These are phyloP conservation scores for Rostrohypoxylon terebratum DNA, from an alignment of 495 filamentous ascomycete species.

Conservation along the genomic window DNA sequence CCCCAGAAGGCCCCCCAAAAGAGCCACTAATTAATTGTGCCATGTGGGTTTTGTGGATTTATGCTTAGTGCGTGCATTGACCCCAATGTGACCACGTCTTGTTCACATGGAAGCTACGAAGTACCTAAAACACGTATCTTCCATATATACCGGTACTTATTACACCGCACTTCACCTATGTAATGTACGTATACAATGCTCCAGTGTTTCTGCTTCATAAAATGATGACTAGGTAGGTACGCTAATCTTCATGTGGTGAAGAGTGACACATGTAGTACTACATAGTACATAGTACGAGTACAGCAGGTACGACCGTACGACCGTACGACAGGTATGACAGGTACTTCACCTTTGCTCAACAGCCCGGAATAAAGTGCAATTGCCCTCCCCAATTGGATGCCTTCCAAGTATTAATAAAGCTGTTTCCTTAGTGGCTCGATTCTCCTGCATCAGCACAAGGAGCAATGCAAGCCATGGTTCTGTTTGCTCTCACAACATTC, in stretches of 20 bases:
- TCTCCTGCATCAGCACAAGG: slow-evolving; percentile 26
- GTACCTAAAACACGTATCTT: neutral
- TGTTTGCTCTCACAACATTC: slow-evolving; percentile 20
- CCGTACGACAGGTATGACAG: neutral
- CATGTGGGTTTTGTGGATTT: slow-evolving; percentile 28
- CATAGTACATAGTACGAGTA: neutral
- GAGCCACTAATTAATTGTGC: slow-evolving; percentile 31
- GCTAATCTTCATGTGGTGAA: neutral
- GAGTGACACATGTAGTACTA: no score
- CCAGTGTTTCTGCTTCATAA: slow-evolving; percentile 1
- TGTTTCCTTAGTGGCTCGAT: slow-evolving; percentile 32
- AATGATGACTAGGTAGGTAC: neutral
- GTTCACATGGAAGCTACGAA: neutral
- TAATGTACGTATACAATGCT: no score
- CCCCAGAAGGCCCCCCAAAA: neutral
- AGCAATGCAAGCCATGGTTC: slow-evolving; percentile 27
- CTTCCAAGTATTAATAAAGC: slow-evolving; percentile 3
- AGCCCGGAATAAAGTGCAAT: slow-evolving; percentile 5
- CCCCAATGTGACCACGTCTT: neutral
- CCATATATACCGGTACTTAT: slow-evolving; percentile 2
- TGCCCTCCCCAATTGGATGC: slow-evolving; percentile 39
- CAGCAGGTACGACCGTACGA: neutral
- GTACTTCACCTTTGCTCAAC: neutral
- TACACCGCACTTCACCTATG: neutral
- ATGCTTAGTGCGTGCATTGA: slow-evolving; percentile 23